Percentiles rank a stretch among this genome's conserved stretches.
These are phyloP conservation scores for Nakazawaea holstii DNA, from an alignment of 805 yeast species.

Conservation along the genomic window DNA sequence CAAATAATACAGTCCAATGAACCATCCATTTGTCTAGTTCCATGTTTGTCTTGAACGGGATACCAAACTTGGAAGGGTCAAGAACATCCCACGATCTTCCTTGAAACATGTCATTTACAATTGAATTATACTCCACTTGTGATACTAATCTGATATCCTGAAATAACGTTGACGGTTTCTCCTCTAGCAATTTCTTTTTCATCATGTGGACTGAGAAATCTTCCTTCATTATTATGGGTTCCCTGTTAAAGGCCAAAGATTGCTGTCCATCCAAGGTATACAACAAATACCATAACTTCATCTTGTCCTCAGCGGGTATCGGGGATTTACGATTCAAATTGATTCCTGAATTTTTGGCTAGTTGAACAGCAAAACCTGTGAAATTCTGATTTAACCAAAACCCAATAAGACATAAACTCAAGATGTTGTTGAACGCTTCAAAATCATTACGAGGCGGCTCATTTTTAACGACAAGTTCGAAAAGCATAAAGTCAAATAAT, in stretches of 20 bases:
- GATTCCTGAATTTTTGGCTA: slow-evolving; percentile 50
- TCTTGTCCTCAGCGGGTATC: slow-evolving; percentile 34
- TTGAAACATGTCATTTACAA: slow-evolving; percentile 48
- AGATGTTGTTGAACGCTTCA: slow-evolving; percentile 54
- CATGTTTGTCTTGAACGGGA: slow-evolving; percentile 61
- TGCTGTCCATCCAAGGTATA: slow-evolving; percentile 68
- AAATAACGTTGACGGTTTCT: slow-evolving; percentile 17
- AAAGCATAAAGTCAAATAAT: slow-evolving; percentile 23
- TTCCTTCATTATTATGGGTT: slow-evolving; percentile 44
- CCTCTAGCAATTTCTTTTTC: slow-evolving; percentile 9
- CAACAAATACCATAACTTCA: slow-evolving; percentile 62
- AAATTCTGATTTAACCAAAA: slow-evolving; percentile 67
- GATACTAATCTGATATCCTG: slow-evolving; percentile 58
- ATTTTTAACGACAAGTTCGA: slow-evolving; percentile 26
- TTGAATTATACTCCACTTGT: slow-evolving; percentile 64
- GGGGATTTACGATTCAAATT: slow-evolving; percentile 20
- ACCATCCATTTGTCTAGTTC: slow-evolving; percentile 78
- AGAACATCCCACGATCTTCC: slow-evolving; percentile 59
- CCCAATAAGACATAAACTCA: slow-evolving; percentile 60
- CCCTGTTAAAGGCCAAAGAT: slow-evolving; percentile 53
- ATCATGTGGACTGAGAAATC: slow-evolving; percentile 34
- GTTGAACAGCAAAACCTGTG: slow-evolving; percentile 62
- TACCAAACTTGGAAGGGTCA: slow-evolving; percentile 56
- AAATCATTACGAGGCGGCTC: slow-evolving; percentile 22
- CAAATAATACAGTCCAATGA: slow-evolving; percentile 66